phyloP scores from a whole-genome alignment of 2,329 filamentous ascomycete genomes.

The Calcarisporium arbuscula region DNA sequence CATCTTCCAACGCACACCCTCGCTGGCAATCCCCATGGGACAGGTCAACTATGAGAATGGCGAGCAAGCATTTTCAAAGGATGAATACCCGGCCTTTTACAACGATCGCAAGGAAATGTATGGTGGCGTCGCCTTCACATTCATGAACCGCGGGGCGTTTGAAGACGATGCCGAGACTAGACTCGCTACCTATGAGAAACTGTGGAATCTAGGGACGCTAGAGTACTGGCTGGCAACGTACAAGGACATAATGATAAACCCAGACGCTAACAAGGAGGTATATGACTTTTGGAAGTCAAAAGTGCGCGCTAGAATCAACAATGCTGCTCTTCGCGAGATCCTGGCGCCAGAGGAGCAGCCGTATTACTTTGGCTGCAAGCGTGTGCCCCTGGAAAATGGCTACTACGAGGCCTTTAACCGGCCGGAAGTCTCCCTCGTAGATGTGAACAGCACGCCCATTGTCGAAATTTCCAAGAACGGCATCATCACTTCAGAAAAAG shows the following conservation, averaged over 20 bases:
- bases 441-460: constrained; percentile 50
- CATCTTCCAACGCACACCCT: constrained; percentile 52
- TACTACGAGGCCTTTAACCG: constrained; percentile 55
- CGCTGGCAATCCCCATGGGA: too few relatives aligned
- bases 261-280: constrained; percentile 42
- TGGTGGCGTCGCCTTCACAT: too few relatives aligned
- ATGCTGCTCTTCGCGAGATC: constrained; percentile 41
- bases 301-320: constrained; percentile 40
- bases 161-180: constrained; percentile 46
- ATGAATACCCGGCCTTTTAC: too few relatives aligned
- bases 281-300: constrained; percentile 52
- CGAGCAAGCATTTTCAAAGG: too few relatives aligned
- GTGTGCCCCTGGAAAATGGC: constrained; percentile 36
- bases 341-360: constrained; percentile 46
- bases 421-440: constrained; percentile 51
- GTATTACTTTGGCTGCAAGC: constrained; percentile 49
- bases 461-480: constrained; percentile 37
- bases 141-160: too few relatives aligned
- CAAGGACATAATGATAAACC: constrained; percentile 42
- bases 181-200: constrained; percentile 38
- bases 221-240: constrained; percentile 48
- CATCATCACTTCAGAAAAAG: constrained; percentile 38
- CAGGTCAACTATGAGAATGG: too few relatives aligned
- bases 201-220: constrained; percentile 49
- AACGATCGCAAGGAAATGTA: too few relatives aligned